Conservation (phyloP, 345 rosid species). For the Aurinia saxatilis region DNA sequence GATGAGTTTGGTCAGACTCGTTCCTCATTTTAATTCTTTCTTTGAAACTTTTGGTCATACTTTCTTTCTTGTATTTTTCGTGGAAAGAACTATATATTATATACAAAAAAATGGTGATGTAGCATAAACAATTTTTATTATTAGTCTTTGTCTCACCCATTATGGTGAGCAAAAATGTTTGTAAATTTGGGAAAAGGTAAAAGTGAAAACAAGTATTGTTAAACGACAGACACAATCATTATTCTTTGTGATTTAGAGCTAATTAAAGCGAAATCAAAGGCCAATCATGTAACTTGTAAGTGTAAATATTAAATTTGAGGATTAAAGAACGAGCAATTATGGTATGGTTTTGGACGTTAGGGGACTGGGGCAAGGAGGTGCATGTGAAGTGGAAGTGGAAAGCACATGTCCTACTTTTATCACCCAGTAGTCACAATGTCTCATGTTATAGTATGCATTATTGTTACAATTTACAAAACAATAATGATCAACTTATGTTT, state of each 20-base stretch:
- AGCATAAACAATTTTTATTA: no score
- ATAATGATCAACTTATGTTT: not conserved
- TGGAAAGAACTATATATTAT: not conserved
- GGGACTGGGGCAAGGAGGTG: not conserved
- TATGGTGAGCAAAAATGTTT: not conserved
- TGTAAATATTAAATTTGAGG: not conserved
- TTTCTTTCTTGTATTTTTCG: not conserved
- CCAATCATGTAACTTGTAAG: not conserved
- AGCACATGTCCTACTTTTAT: conserved; percentile 6
- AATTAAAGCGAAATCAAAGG: not conserved
- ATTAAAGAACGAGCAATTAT: not conserved
- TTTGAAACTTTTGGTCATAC: not conserved
- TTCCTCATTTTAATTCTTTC: not conserved
- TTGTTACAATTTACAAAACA: not conserved
- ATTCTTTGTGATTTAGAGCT: not conserved
- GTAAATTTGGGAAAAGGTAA: not conserved
- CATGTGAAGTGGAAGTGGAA: conserved; percentile 22
- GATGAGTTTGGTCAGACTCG: conserved; percentile 24
- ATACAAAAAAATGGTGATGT: not conserved
- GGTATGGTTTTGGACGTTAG: not conserved
- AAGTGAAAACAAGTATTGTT: not conserved
- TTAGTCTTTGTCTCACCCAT: not conserved
- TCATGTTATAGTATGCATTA: not conserved
- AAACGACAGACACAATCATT: not conserved
- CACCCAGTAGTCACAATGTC: not conserved